Evolutionary conservation across 2,329 filamentous ascomycete genomes (phyloP).

Genomic region (Aureobasidium namibiae): DNA sequence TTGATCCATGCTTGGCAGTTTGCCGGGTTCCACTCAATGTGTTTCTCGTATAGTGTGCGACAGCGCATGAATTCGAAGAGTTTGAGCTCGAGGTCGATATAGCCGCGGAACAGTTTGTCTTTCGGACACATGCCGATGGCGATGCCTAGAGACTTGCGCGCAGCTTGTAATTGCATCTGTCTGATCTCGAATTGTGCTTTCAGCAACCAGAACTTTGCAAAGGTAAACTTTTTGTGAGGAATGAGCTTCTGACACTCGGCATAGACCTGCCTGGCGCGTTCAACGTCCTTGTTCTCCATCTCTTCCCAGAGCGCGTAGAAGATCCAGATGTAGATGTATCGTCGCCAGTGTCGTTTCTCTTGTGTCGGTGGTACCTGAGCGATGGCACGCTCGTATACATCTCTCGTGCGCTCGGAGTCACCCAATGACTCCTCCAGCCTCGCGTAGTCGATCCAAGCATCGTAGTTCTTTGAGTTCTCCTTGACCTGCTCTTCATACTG

Average conservation of each 20-base stretch:
- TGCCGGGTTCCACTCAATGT: slow-evolving; percentile 81
- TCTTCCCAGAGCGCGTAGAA: slow-evolving; percentile 98
- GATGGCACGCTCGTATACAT: slow-evolving; percentile 92
- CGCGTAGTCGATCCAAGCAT: slow-evolving; percentile 94
- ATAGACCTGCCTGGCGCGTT: slow-evolving; percentile 82
- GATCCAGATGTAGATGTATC: slow-evolving; percentile 96
- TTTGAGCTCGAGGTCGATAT: slow-evolving; percentile 86
- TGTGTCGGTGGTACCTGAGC: slow-evolving; percentile 90
- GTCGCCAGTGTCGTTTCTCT: slow-evolving; percentile 93
- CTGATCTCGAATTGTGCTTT: slow-evolving; percentile 91
- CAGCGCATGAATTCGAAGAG: slow-evolving; percentile 91
- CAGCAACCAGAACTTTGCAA: slow-evolving; percentile 91
- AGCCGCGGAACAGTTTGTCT: slow-evolving; percentile 88
- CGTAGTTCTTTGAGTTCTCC: slow-evolving; percentile 93
- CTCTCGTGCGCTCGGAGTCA: slow-evolving; percentile 73
- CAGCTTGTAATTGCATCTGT: slow-evolving; percentile 68
- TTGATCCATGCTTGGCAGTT: slow-evolving; percentile 95
- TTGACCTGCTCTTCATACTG: slow-evolving; percentile 92
- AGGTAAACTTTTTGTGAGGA: slow-evolving; percentile 94
- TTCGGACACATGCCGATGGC: slow-evolving; percentile 94
- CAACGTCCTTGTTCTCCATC: slow-evolving; percentile 67
- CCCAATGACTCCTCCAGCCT: slow-evolving; percentile 79
- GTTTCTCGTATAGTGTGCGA: slow-evolving; percentile 86
- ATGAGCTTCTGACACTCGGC: slow-evolving; percentile 78
- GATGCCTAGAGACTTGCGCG: slow-evolving; percentile 80